A percentile compares a stretch with the other conserved stretches of the same genome.
Conservation (phyloP, 2,329 filamentous ascomycete genomes). For the Xenoacremonium recifei region DNA sequence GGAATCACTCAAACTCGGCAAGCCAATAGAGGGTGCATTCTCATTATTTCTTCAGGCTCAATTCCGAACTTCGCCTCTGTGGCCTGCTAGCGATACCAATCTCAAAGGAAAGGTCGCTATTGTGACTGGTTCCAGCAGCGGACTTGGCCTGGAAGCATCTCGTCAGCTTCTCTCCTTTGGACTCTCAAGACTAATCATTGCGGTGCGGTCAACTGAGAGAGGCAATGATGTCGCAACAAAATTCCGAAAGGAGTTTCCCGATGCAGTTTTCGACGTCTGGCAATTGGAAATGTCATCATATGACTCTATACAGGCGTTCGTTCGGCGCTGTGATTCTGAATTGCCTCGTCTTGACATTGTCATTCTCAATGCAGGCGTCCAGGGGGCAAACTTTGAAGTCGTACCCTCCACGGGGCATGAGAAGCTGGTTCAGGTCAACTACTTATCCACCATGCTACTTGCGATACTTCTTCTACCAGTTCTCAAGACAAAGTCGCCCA, state of each 20-base stretch:
- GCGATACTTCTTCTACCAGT: constrained; percentile 2
- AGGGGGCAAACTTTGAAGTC: constrained; percentile 1
- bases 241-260: constrained; percentile 2
- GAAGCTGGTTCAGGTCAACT: neutral
- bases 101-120: constrained; percentile 39
- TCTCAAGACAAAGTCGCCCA: constrained; percentile 4
- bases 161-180: constrained; percentile 37
- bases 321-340: neutral
- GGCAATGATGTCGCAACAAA: constrained; percentile 29
- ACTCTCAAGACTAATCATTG: constrained; percentile 42
- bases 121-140: constrained; percentile 46
- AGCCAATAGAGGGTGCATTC: too few species aligned
- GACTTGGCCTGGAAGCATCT: constrained; percentile 44
- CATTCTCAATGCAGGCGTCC: constrained; percentile 12
- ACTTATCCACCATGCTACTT: neutral
- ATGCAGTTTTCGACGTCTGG: constrained; percentile 7
- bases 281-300: constrained; percentile 15
- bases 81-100: constrained; percentile 2
- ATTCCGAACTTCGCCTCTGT: neutral
- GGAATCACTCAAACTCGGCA: too few species aligned
- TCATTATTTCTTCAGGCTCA: neutral
- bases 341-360: constrained; percentile 9
- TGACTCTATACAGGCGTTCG: constrained; percentile 8
- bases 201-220: constrained; percentile 38
- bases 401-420: neutral